phyloP scores from a whole-genome alignment of 208 protist genomes.

The Trypanosomatidae sp. region DNA sequence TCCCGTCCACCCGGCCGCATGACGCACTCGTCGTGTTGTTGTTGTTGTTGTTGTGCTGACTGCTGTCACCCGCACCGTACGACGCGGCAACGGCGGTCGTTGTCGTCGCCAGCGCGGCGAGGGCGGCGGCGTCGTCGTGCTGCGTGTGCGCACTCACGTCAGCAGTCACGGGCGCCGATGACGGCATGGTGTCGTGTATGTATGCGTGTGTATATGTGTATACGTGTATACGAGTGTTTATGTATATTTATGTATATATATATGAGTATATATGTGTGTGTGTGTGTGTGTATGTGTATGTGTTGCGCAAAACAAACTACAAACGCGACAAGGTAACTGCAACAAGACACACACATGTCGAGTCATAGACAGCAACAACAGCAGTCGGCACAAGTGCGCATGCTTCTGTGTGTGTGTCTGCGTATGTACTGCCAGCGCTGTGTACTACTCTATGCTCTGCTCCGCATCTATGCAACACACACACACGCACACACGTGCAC shows the following conservation, averaged over 20 bases:
- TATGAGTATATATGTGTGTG: not conserved
- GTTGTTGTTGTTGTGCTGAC: not conserved
- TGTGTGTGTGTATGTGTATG: constrained; percentile 4
- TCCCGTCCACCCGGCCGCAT: too few species aligned
- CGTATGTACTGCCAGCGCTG: too few species aligned
- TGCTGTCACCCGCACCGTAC: not conserved
- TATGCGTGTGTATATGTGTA: too few species aligned
- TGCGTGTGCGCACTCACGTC: not conserved
- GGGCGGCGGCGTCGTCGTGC: not conserved
- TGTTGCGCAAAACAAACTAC: not conserved
- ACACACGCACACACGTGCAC: not conserved
- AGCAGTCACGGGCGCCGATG: not conserved
- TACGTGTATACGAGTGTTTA: not conserved
- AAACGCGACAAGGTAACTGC: too few species aligned
- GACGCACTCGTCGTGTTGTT: too few species aligned
- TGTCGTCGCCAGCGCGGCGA: not conserved
- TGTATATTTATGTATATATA: constrained; percentile 1
- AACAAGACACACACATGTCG: not conserved
- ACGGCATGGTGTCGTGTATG: not conserved
- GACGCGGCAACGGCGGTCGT: not conserved
- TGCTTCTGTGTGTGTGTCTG: not conserved
- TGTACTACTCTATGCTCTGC: too few species aligned
- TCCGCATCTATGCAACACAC: not conserved
- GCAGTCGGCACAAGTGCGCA: not conserved
- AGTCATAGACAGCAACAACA: constrained; percentile 1